These are phyloP conservation scores for Ogataea zsoltii DNA, from an alignment of 805 yeast genomes.

Conservation along the genomic window DNA sequence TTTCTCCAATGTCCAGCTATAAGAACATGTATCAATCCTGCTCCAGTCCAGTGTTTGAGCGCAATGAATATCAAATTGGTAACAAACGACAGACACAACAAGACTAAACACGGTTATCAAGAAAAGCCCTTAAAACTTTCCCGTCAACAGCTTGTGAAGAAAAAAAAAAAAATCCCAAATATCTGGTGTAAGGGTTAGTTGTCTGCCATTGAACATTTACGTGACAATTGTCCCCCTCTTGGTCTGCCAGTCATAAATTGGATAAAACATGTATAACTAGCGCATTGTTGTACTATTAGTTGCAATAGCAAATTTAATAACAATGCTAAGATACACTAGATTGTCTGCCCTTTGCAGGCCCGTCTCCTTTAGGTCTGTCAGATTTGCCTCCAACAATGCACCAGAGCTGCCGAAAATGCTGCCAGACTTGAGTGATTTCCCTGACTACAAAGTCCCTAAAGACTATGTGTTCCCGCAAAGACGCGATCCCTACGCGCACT, in stretches of 20 bases:
- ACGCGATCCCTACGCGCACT: slow-evolving; percentile 69
- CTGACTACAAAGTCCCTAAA: slow-evolving; percentile 59
- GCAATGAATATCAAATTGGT: background rate
- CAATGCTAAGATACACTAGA: too few species aligned
- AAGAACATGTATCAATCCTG: slow-evolving; percentile 1
- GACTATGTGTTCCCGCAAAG: slow-evolving; percentile 55
- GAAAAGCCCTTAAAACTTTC: slow-evolving; percentile 3
- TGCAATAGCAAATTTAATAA: too few species aligned
- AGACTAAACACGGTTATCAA: slow-evolving; percentile 1
- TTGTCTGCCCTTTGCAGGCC: too few species aligned
- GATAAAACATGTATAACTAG: background rate
- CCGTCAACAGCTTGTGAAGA: background rate
- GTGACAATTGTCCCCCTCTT: background rate
- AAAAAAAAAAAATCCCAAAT: too few species aligned
- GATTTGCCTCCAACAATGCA: slow-evolving; percentile 6
- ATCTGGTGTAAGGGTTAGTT: background rate
- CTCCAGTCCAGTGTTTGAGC: background rate
- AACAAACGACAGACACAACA: background rate
- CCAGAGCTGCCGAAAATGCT: slow-evolving; percentile 30
- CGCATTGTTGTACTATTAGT: too few species aligned
- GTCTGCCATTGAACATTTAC: background rate
- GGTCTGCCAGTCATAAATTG: slow-evolving; percentile 5
- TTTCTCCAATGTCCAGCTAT: slow-evolving; percentile 1
- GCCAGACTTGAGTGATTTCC: slow-evolving; percentile 32
- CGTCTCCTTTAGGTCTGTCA: background rate